Base-by-base conservation (phyloP, 1,139 yeast genomes). In the Candida tropicalis region DNA sequence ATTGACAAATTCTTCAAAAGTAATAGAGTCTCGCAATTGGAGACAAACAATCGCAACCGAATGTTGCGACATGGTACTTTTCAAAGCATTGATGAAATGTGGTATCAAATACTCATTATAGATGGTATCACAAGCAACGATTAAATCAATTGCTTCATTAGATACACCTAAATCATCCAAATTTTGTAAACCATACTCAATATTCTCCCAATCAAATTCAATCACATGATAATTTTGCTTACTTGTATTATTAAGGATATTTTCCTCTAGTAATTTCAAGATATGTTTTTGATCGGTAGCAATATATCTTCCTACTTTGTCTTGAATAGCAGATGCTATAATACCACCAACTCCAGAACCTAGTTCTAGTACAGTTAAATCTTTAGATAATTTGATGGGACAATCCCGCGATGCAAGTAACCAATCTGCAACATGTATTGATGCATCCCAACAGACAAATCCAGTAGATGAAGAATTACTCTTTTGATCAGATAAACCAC, bases 341-440 rank as follows among this genome's bases (percentile, higher is more conserved):
- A 84, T 58, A 0, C 85, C 90, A 0, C 83, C 73, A 0, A 76
- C 76, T 0, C 95, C 95, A 12, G 87, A 61, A 0, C 95, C 95
- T 5, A 85, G 58, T 52, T 85, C 93, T 2, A 84, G 61, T 0
- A 83, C 72, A 1, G 48, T 50, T 5, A 57, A 27, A 2, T 2
- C 55, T 51, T 28, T 55, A 12, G 16, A 24, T n/a, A 45, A 15
- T 26, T 40, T 41, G 13, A 42, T 35, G 6, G 47, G 47, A 27
- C 44, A 39, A 4, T 20, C 28, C 4, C 10, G 8, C 1, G 35
- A 23, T 39, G 41, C 49, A 53, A 11, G 48, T 48, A 26, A 46
- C 88, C 89, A 84, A 37, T 79, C 76, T 0, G 73, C 72, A 34
- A 84, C 65, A 5, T 66, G 55, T 1, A 76, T 72, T 1, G 85